Conservation (phyloP, 2,329 filamentous ascomycete genomes). For the Metarhizium anisopliae region DNA sequence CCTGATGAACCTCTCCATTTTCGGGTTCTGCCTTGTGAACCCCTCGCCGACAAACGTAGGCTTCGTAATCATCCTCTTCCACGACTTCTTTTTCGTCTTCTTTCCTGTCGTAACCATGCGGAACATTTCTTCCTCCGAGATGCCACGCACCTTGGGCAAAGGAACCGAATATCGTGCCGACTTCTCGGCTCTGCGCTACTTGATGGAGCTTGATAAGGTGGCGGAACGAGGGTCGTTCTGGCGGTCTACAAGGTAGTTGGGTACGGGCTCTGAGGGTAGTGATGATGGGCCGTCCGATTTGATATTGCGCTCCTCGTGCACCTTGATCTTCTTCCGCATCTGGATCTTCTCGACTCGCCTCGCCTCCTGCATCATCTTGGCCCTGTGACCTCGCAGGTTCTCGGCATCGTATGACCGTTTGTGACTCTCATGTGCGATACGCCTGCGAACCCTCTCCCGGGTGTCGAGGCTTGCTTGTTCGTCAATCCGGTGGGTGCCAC, state of each 20-base stretch:
- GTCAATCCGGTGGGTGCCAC: too few relatives aligned
- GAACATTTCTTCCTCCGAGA: constrained; percentile 96
- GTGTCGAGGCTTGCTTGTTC: too few relatives aligned
- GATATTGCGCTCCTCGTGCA: constrained; percentile 92
- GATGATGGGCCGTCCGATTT: constrained; percentile 70
- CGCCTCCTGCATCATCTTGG: constrained; percentile 90
- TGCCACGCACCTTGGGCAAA: constrained; percentile 83
- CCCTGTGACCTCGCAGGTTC: constrained; percentile 74
- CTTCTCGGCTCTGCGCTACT: constrained; percentile 91
- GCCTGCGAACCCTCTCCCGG: too few relatives aligned
- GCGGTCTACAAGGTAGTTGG: constrained; percentile 91
- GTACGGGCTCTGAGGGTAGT: constrained; percentile 71
- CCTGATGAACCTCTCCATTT: constrained; percentile 51
- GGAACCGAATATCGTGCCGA: constrained; percentile 89
- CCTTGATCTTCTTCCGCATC: constrained; percentile 90
- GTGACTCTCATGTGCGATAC: too few relatives aligned
- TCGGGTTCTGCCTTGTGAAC: constrained; percentile 83
- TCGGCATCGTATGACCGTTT: too few relatives aligned
- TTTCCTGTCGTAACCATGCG: constrained; percentile 93
- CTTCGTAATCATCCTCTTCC: constrained; percentile 61
- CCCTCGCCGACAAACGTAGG: constrained; percentile 73
- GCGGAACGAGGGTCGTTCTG: constrained; percentile 40
- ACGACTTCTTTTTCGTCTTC: constrained; percentile 75
- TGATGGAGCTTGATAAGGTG: constrained; percentile 74
- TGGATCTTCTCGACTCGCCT: constrained; percentile 96